A percentile compares a stretch with the other conserved stretches of the same genome.
Evolutionary conservation across 2,329 filamentous ascomycete genomes (phyloP).

Genomic region (Neurospora crassa): DNA sequence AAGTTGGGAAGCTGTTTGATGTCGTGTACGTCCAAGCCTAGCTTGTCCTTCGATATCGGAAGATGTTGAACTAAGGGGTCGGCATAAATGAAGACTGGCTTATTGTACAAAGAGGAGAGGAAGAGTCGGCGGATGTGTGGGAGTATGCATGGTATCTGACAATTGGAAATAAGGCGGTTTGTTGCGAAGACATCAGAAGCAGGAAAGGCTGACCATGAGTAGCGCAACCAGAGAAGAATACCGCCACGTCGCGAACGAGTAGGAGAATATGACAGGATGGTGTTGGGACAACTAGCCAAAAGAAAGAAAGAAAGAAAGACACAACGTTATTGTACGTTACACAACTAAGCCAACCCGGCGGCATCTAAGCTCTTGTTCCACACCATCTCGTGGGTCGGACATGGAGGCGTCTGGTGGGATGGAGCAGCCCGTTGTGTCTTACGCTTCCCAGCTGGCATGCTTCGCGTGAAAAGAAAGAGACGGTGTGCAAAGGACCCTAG

Average conservation of each 20-base stretch:
- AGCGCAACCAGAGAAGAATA: neutral
- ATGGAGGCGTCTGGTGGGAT: neutral
- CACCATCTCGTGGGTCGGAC: neutral
- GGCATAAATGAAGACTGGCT: neutral
- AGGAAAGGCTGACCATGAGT: neutral
- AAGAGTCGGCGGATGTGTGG: neutral
- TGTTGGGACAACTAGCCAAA: neutral
- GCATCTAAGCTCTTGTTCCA: neutral
- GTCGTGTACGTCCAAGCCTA: neutral
- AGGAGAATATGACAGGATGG: neutral
- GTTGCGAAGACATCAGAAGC: neutral
- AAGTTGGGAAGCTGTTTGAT: neutral
- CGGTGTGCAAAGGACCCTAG: neutral
- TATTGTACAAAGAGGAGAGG: neutral
- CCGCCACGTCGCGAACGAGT: neutral
- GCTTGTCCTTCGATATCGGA: neutral
- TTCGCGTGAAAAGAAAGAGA: neutral
- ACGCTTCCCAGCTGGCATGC: neutral
- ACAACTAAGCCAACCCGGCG: neutral
- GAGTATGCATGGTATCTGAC: neutral
- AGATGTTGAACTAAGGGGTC: neutral
- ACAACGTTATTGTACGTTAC: neutral
- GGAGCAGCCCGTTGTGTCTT: neutral
- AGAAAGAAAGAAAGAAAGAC: too few species aligned
- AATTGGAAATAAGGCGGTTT: neutral